Conservation (phyloP, 371 early-diverging fungal species). For the Lichtheimia hyalospora region DNA sequence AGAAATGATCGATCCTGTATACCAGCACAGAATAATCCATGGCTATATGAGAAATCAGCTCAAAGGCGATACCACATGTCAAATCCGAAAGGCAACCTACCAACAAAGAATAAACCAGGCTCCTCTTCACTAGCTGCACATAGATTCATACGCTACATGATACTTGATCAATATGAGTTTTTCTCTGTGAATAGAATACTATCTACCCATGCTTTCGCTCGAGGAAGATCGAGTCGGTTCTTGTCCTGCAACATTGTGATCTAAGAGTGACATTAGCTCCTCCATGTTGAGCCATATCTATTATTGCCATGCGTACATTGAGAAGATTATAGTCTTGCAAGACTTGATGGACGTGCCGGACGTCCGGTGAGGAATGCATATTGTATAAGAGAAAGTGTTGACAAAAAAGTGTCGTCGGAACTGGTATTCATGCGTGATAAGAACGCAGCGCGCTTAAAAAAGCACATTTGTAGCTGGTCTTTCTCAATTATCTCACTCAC, state of each 20-base stretch:
- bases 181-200: not conserved
- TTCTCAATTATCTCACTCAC: too few species aligned
- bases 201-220: constrained; percentile 19
- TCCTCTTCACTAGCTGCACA: constrained; percentile 37
- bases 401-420: too few species aligned
- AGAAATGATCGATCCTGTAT: not conserved
- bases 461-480: too few species aligned
- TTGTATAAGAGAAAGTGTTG: too few species aligned
- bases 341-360: constrained; percentile 11
- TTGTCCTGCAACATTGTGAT: constrained; percentile 7
- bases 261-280: not conserved
- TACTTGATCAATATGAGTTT: not conserved
- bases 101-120: constrained; percentile 40
- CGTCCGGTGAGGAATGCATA: not conserved
- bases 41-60: not conserved
- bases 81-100: constrained; percentile 17
- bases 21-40: not conserved
- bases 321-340: constrained; percentile 10
- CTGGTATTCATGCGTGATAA: too few species aligned
- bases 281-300: not conserved
- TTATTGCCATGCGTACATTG: constrained; percentile 2
- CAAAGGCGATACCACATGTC: not conserved
- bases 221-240: constrained; percentile 15
- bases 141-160: constrained; percentile 43
- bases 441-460: too few species aligned